Evolutionary conservation across 2,329 filamentous ascomycete species (phyloP).

Genomic region (Dactylellina haptotyla): DNA sequence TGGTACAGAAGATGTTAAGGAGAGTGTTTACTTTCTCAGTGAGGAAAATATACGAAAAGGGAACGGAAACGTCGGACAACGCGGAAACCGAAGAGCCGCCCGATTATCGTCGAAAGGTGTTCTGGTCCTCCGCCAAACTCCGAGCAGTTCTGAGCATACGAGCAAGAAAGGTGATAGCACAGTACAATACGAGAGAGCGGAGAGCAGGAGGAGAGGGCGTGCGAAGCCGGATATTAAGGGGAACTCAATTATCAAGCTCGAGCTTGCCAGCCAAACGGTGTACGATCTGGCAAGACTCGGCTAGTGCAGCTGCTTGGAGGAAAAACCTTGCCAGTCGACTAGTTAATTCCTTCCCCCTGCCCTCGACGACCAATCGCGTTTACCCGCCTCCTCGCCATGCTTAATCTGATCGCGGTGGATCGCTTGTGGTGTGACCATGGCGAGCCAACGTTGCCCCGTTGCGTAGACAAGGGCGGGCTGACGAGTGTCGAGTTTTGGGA

Average conservation of each 20-base stretch:
- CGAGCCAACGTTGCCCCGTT: constrained; percentile 38
- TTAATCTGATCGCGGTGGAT: constrained; percentile 43
- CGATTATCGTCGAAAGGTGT: constrained; percentile 1
- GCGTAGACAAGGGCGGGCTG: constrained; percentile 28
- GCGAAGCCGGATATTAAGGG: constrained; percentile 44
- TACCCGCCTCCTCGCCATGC: background rate
- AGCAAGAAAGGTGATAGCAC: background rate
- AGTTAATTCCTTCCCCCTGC: constrained; percentile 27
- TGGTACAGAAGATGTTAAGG: background rate
- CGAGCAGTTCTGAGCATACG: constrained; percentile 6
- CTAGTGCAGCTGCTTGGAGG: constrained; percentile 13
- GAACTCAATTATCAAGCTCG: constrained; percentile 20
- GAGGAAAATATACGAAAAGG: constrained; percentile 28
- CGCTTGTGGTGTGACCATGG: constrained; percentile 52
- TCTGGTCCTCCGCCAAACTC: constrained; percentile 31
- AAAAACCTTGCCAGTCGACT: constrained; percentile 7
- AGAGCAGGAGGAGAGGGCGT: background rate
- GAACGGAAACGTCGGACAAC: constrained; percentile 44
- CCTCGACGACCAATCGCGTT: constrained; percentile 26
- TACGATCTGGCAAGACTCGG: constrained; percentile 51
- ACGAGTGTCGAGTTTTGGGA: constrained; percentile 4
- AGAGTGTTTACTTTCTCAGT: background rate
- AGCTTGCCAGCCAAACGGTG: constrained; percentile 8
- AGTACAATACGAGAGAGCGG: background rate
- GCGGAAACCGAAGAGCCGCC: constrained; percentile 30